Conservation (phyloP, 2,329 filamentous ascomycete genomes). For the Sclerotinia trifoliorum region DNA sequence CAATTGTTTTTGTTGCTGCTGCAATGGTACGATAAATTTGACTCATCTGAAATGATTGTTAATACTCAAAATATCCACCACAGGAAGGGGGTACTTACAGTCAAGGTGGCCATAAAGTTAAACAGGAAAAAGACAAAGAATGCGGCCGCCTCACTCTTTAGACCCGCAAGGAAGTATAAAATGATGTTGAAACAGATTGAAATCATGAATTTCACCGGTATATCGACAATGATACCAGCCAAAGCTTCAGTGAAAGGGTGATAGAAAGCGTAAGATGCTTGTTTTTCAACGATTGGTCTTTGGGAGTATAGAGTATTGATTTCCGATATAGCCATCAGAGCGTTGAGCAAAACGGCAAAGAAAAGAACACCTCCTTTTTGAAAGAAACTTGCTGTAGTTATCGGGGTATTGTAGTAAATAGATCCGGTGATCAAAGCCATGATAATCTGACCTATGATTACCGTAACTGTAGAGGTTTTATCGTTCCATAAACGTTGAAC, state of each 20-base stretch:
- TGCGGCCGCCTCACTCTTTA: slow-evolving; percentile 61
- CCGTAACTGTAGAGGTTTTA: slow-evolving; percentile 62
- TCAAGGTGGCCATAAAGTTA: slow-evolving; percentile 48
- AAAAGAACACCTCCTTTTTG: slow-evolving; percentile 63
- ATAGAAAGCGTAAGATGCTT: slow-evolving; percentile 82
- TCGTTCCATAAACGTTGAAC: slow-evolving; percentile 77
- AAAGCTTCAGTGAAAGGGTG: slow-evolving; percentile 87
- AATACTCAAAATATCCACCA: slow-evolving; percentile 63
- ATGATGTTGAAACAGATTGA: slow-evolving; percentile 74
- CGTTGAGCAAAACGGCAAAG: slow-evolving; percentile 67
- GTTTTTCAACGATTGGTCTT: slow-evolving; percentile 90
- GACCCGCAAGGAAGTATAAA: slow-evolving; percentile 83
- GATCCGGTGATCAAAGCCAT: slow-evolving; percentile 64
- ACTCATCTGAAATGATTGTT: slow-evolving; percentile 61
- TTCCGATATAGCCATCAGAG: slow-evolving; percentile 61
- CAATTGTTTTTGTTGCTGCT: slow-evolving; percentile 68
- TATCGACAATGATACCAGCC: slow-evolving; percentile 80
- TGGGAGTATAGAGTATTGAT: slow-evolving; percentile 77
- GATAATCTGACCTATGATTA: slow-evolving; percentile 41
- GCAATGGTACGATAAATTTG: slow-evolving; percentile 71
- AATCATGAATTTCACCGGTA: slow-evolving; percentile 79
- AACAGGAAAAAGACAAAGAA: slow-evolving; percentile 76
- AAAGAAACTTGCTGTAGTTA: slow-evolving; percentile 58
- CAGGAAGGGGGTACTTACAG: slow-evolving; percentile 54
- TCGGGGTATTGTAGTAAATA: slow-evolving; percentile 61